Base-by-base conservation (phyloP, 2,329 filamentous ascomycete species). In the Xylariales sp. region DNA sequence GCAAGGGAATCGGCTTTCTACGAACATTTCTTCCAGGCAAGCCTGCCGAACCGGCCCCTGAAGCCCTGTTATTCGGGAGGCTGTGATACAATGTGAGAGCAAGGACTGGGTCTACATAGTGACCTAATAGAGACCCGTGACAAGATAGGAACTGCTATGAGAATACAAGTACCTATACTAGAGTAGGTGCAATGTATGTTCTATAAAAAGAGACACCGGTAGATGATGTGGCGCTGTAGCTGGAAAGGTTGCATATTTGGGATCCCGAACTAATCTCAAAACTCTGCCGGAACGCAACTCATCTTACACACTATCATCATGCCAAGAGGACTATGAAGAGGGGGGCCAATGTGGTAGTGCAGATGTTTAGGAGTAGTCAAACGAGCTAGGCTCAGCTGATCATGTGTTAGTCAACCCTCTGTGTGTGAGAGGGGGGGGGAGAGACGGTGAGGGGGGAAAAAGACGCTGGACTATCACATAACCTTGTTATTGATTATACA, bases 201-300 rank as follows among this genome's bases (percentile, higher is more conserved):
- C 63, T 62, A 65, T 65, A 68, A 68, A 68, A 65, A 65, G 53
- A 36, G 54, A 56, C 41, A 41, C 30, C 41, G 58, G 36, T 48
- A 69, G 58, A 69, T 66, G 63, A 69, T 62, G 67, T 69, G 67
- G 67, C 67, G 67, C 34, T 43, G 10, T 49, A 52, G 62, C 67
- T 69, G 63, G 53, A 39, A 30, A 36, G 34, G 4, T 28, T 12
- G 14, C 49, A 39, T 59, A 30, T 34, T n/a, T 61, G 46, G 43
- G 64, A 6, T 18, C 6, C 39, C 30, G n/a, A 57, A 39, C 64
- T 66, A 62, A 62, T 62, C 36, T 57, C 52, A 52, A 57, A 34
- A 58, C 18, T 50, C n/a, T 48, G 46, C 39, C 50, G 41, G 39
- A 53, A 41, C 16, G 52, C 52, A 63, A 32, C 50, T 10, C 18